Evolutionary conservation across 306 rosid species (phyloP).

Genomic region (Quercus engelmannii): DNA sequence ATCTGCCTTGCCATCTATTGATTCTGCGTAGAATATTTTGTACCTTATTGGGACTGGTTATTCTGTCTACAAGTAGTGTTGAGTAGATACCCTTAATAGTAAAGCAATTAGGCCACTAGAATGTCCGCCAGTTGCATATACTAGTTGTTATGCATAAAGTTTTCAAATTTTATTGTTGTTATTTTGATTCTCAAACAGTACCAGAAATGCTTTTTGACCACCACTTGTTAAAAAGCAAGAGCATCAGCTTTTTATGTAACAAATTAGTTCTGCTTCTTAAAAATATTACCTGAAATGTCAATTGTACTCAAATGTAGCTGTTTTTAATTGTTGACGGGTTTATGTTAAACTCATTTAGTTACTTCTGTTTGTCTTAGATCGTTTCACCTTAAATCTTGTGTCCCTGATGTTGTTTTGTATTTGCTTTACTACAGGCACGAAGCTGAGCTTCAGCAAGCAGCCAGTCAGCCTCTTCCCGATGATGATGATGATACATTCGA

Average conservation of each 20-base stretch:
- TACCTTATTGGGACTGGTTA: background rate
- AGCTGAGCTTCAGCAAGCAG: slow-evolving; percentile 45
- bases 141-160: background rate
- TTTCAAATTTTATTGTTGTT: too few relatives aligned
- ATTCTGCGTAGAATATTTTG: background rate
- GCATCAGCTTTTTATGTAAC: background rate
- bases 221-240: background rate
- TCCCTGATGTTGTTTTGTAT: background rate
- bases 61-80: background rate
- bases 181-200: too few relatives aligned
- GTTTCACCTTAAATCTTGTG: background rate
- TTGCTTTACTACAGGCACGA: slow-evolving; percentile 46
- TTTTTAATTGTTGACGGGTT: background rate
- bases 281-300: background rate
- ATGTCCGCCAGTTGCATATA: background rate
- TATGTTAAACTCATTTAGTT: background rate
- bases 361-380: background rate
- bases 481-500: slow-evolving; percentile 59
- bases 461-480: slow-evolving; percentile 67
- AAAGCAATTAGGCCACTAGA: background rate
- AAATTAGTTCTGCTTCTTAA: background rate
- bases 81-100: background rate
- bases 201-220: too few relatives aligned
- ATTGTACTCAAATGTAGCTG: too few relatives aligned
- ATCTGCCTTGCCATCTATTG: background rate